A percentile compares a stretch with the other conserved stretches of the same genome.
Evolutionary conservation across 306 rosid genomes (phyloP).

Genomic region (Vigna angularis): DNA sequence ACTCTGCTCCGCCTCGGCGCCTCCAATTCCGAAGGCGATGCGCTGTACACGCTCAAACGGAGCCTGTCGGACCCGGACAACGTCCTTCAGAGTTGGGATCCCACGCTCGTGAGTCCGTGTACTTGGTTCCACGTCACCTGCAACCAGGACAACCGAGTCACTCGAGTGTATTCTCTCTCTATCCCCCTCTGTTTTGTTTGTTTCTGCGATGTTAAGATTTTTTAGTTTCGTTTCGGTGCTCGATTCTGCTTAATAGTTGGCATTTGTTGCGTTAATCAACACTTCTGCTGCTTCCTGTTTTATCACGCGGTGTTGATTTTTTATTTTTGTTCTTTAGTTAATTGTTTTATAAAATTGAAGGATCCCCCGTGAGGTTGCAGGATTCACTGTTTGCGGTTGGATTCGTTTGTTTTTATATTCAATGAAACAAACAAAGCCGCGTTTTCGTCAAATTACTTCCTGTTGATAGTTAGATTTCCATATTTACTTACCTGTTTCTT

Average conservation of each 20-base stretch:
- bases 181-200: conserved; percentile 17
- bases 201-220: not conserved
- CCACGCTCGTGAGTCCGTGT: conserved; percentile 93
- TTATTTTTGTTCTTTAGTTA: not conserved
- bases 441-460: not conserved
- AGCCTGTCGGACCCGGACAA: conserved; percentile 87
- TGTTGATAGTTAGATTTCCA: not conserved
- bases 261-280: not conserved
- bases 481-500: not conserved
- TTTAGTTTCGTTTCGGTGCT: not conserved
- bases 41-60: conserved; percentile 76
- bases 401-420: not conserved
- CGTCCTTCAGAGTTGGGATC: conserved; percentile 98
- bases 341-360: not conserved
- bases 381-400: conserved; percentile 1
- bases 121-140: conserved; percentile 99
- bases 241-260: not conserved
- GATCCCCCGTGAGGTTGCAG: not conserved
- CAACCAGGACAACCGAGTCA: conserved; percentile 87
- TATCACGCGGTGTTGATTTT: not conserved
- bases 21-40: conserved; percentile 91
- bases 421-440: not conserved
- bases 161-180: conserved; percentile 70
- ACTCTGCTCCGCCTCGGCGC: conserved; percentile 41
- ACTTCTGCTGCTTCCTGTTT: not conserved